Conservation (phyloP, 2,329 filamentous ascomycete genomes). For the Penicillium glabrum region DNA sequence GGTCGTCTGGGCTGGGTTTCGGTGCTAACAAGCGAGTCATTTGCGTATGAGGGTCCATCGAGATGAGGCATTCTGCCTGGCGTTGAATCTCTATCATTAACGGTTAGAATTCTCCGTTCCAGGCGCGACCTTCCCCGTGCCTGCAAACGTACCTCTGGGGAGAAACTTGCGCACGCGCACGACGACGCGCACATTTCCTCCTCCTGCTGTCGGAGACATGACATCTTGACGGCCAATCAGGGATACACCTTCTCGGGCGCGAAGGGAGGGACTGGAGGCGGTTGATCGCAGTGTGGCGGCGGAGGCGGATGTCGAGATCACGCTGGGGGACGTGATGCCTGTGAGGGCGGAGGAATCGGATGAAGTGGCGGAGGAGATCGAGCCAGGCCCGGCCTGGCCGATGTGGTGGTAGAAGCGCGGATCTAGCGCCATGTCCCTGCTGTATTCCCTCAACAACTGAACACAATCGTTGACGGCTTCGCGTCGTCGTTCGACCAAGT, state of each 20-base stretch:
- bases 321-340: conserved; percentile 38
- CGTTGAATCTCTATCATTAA: conserved; percentile 70
- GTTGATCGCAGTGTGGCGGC: conserved; percentile 53
- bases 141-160: conserved; percentile 62
- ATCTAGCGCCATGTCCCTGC: conserved; percentile 43
- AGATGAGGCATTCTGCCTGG: conserved; percentile 78
- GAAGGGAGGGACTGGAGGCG: conserved; percentile 75
- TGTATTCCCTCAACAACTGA: conserved; percentile 39
- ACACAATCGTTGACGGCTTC: conserved; percentile 40
- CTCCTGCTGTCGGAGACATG: conserved; percentile 56
- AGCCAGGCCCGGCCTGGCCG: conserved; percentile 32
- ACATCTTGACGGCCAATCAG: conserved; percentile 52
- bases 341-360: conserved; percentile 35
- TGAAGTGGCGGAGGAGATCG: conserved; percentile 34
- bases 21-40: conserved; percentile 78
- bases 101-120: not conserved
- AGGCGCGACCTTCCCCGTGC: not conserved
- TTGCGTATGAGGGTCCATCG: conserved; percentile 87
- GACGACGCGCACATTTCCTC: conserved; percentile 79
- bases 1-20: conserved; percentile 49
- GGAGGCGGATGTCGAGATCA: conserved; percentile 37
- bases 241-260: conserved; percentile 68
- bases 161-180: conserved; percentile 79
- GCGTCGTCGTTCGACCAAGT: conserved; percentile 38
- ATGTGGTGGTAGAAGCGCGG: conserved; percentile 40